phyloP scores from a whole-genome alignment of 2,329 filamentous ascomycete species.

The Stachybotrys chartarum region DNA sequence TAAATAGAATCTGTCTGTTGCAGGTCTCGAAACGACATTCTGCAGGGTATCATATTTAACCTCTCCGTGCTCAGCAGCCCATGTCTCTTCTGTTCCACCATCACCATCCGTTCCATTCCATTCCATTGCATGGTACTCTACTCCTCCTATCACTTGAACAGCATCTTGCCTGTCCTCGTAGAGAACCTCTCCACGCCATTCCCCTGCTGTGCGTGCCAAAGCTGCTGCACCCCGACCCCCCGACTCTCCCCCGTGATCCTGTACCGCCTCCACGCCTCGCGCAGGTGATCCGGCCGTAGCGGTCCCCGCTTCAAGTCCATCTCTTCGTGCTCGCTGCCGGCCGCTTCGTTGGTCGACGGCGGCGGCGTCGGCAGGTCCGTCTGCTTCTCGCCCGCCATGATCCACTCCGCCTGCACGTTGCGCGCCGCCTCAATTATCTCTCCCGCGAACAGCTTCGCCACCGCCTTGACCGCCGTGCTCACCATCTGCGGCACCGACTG shows the following conservation, averaged over 20 bases:
- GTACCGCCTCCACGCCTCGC: slow-evolving; percentile 66
- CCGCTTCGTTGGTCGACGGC: slow-evolving; percentile 21
- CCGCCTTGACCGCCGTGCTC: slow-evolving; percentile 67
- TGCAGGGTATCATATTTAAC: background rate
- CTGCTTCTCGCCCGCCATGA: slow-evolving; percentile 51
- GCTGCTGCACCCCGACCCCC: slow-evolving; percentile 50
- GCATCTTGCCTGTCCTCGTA: slow-evolving; percentile 40
- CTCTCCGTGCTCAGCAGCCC: background rate
- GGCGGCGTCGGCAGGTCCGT: slow-evolving; percentile 41
- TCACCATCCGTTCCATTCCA: background rate
- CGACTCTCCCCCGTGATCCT: slow-evolving; percentile 56
- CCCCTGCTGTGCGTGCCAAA: slow-evolving; percentile 55
- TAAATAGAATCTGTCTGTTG: background rate
- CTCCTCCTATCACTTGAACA: slow-evolving; percentile 39
- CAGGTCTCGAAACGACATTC: background rate
- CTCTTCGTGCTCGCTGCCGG: slow-evolving; percentile 22
- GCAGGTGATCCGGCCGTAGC: slow-evolving; percentile 65
- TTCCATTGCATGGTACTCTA: background rate
- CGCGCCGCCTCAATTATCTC: slow-evolving; percentile 68
- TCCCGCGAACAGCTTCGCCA: slow-evolving; percentile 70
- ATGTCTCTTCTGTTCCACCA: background rate
- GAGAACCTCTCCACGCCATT: slow-evolving; percentile 55
- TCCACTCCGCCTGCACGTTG: slow-evolving; percentile 65
- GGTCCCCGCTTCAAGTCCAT: slow-evolving; percentile 40
- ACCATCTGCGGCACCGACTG: slow-evolving; percentile 70